phyloP scores from a whole-genome alignment of 257 asterid species.

The Solanum chiquidenum region DNA sequence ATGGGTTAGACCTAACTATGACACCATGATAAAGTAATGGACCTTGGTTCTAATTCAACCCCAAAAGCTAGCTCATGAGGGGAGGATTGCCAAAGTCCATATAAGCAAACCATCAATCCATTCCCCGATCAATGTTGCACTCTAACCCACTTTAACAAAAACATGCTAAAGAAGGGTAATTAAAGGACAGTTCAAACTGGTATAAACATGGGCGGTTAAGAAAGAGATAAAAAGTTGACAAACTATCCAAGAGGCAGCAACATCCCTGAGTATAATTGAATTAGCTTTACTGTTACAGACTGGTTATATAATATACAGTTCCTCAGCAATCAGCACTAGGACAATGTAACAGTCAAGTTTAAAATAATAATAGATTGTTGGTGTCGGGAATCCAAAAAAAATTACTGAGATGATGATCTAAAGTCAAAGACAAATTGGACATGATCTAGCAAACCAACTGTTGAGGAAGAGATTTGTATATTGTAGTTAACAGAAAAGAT shows the following conservation, averaged over 20 bases:
- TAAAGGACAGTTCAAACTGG: neutral
- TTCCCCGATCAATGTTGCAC: neutral
- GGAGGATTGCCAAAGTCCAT: neutral
- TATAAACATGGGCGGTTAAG: neutral
- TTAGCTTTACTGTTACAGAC: neutral
- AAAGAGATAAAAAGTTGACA: neutral
- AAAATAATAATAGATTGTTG: neutral
- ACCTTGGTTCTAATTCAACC: neutral
- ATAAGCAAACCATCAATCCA: too few relatives aligned
- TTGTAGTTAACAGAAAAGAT: neutral
- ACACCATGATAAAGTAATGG: neutral
- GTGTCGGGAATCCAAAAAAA: neutral
- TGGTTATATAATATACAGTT: neutral
- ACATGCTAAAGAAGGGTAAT: neutral
- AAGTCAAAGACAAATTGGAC: neutral
- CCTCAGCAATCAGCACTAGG: neutral
- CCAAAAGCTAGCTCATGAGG: too few relatives aligned
- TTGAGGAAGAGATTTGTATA: neutral
- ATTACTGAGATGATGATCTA: neutral
- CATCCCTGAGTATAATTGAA: neutral
- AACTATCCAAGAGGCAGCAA: neutral
- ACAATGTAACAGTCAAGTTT: neutral
- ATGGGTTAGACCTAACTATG: neutral
- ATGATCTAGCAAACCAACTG: neutral
- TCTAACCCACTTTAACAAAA: neutral